These are phyloP conservation scores for Komagataea norvegica DNA, from an alignment of 1,139 yeast genomes.

Conservation along the genomic window DNA sequence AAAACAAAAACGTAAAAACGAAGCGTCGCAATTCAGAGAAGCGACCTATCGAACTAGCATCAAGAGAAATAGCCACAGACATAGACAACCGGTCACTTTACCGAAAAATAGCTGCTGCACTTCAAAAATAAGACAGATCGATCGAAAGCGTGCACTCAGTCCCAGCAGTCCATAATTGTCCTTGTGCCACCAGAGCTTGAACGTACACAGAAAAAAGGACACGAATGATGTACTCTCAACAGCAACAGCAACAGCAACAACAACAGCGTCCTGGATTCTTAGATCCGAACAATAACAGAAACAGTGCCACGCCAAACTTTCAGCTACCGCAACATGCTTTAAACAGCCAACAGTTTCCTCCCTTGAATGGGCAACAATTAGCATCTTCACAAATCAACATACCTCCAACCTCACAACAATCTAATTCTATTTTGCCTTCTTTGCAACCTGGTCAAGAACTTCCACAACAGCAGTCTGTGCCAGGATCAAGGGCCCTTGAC, in stretches of 20 bases:
- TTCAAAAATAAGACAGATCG: too few species aligned
- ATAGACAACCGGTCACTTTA: too few species aligned
- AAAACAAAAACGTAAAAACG: too few species aligned
- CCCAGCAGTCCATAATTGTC: too few species aligned
- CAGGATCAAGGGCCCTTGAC: conserved; percentile 53
- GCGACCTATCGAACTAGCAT: too few species aligned
- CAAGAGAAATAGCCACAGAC: too few species aligned
- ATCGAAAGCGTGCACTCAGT: too few species aligned
- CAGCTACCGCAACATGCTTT: conserved; percentile 17
- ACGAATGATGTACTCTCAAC: background rate
- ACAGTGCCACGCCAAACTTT: conserved; percentile 9
- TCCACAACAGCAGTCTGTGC: conserved; percentile 10
- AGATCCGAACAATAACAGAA: conserved; percentile 16
- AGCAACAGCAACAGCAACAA: conserved; percentile 7
- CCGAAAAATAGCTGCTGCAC: too few species aligned
- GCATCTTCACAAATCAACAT: conserved; percentile 8
- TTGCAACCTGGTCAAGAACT: conserved; percentile 11
- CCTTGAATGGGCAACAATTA: conserved; percentile 10
- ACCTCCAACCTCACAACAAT: conserved; percentile 14
- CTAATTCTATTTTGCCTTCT: conserved; percentile 11
- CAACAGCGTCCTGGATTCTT: conserved; percentile 21
- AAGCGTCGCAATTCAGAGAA: too few species aligned
- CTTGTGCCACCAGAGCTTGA: too few species aligned
- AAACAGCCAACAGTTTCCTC: conserved; percentile 17
- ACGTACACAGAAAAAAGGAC: background rate